These are phyloP conservation scores for Petrea volubilis DNA, from an alignment of 257 asterid genomes.

Conservation along the genomic window DNA sequence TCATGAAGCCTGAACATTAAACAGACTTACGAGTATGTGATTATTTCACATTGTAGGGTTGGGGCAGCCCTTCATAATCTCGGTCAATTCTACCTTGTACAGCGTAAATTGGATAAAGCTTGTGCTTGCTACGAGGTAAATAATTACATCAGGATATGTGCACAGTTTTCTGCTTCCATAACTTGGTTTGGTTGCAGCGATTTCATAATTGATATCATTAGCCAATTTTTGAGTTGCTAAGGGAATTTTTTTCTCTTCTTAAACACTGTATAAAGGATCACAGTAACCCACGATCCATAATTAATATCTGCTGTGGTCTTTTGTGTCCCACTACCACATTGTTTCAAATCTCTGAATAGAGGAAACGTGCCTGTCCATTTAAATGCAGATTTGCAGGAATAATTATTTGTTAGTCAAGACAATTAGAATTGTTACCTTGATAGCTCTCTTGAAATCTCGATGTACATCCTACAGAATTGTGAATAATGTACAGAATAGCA, in stretches of 20 bases:
- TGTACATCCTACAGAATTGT: background rate
- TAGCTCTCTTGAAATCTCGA: background rate
- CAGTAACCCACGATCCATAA: constrained; percentile 5
- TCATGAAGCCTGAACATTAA: constrained; percentile 18
- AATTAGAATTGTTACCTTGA: background rate
- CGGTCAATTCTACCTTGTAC: constrained; percentile 79
- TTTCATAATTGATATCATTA: constrained; percentile 15
- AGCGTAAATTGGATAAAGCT: constrained; percentile 67
- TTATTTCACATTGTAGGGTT: constrained; percentile 51
- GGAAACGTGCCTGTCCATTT: constrained; percentile 5
- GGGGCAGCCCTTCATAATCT: constrained; percentile 97
- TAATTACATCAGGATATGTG: background rate
- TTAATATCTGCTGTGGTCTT: background rate
- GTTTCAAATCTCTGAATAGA: constrained; percentile 10
- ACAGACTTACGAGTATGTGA: background rate
- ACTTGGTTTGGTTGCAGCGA: constrained; percentile 7
- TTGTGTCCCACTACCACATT: constrained; percentile 1
- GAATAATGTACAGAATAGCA: background rate
- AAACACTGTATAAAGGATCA: background rate
- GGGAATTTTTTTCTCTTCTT: constrained; percentile 7
- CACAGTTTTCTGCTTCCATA: constrained; percentile 4
- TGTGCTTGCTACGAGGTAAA: constrained; percentile 83
- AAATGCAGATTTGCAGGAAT: background rate
- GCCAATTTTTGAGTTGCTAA: background rate
- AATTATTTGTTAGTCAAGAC: background rate